Percentiles rank a stretch among this genome's conserved stretches.
These are phyloP conservation scores for Tolypocladium nubicola DNA, from an alignment of 2,329 filamentous ascomycete genomes.

Conservation along the genomic window DNA sequence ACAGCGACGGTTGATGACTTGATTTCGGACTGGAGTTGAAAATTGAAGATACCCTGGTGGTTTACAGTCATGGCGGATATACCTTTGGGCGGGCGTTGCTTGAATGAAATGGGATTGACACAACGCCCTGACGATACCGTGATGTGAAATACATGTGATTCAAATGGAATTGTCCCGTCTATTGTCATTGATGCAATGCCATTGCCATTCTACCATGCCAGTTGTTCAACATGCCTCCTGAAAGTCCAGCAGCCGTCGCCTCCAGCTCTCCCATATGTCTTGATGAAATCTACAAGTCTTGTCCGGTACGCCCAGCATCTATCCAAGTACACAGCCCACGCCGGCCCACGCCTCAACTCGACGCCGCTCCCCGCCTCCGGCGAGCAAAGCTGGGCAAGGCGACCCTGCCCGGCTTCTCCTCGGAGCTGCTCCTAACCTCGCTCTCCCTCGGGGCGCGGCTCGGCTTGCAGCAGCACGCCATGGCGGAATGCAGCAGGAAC, in stretches of 20 bases:
- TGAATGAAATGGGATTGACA: neutral
- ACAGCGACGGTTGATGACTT: too few relatives aligned
- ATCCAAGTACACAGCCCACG: neutral
- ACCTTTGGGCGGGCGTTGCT: too few relatives aligned
- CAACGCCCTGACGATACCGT: neutral
- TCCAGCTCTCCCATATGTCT: too few relatives aligned
- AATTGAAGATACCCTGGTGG: too few relatives aligned
- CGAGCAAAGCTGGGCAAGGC: slow-evolving; percentile 18
- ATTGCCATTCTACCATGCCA: neutral
- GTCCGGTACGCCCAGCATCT: neutral
- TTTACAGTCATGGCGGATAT: too few relatives aligned
- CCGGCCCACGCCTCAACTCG: neutral
- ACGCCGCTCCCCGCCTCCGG: slow-evolving; percentile 12
- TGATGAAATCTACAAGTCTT: neutral
- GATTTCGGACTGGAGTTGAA: too few relatives aligned
- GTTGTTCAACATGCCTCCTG: too few relatives aligned
- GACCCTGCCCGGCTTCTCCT: slow-evolving; percentile 11
- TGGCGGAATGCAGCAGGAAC: slow-evolving; percentile 61
- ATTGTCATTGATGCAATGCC: neutral
- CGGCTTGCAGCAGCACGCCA: slow-evolving; percentile 63
- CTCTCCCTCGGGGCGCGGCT: slow-evolving; percentile 6
- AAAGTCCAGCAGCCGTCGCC: neutral
- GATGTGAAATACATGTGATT: neutral
- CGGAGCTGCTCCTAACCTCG: slow-evolving; percentile 4
- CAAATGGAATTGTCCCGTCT: neutral